Evolutionary conservation across 305 asterid genomes (phyloP), one percentile per base, ranked within the genome.

Genomic region (Euphrasia arctica): DNA sequence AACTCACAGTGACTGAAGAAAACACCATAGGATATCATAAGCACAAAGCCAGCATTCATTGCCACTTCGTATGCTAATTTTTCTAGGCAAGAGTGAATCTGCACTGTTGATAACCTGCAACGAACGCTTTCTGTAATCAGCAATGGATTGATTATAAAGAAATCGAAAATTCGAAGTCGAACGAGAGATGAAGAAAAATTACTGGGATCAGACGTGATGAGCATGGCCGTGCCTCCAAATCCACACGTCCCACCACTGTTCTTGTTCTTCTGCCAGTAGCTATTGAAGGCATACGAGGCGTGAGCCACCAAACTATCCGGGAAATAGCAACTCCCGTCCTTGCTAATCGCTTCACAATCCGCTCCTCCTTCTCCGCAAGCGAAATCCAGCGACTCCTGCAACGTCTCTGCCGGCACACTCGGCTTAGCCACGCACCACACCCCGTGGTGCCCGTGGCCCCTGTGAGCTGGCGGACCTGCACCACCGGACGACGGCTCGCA

Each of bases 391-490:
- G 95, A 97, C 70, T 76, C 85, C 66, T 92, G 97, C 81, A 92
- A 70, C 1, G 93, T 76, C 83, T 83, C 97, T 8, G 86, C 59
- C 22, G 98, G 98, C 57, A 92, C 98, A 57, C 82, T 89, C 5
- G 98, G 98, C 79, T 92, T 92, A 18, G 98, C 98, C 77, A 92
- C 97, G 62, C 98, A 89, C 98, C 98, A 92, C 47, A 85, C 54
- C 62, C 80, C 91, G 12, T 73, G 72, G 34, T 70, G 22, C 22
- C n/a, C n/a, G n/a, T n/a, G n/a, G n/a, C n/a, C n/a, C n/a, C 69
- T 77, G 3, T 42, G 73, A 43, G 48, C 75, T 2, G 82, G 79
- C 41, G 78, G 74, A 10, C 83, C 71, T 47, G 63, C 82, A 1
- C 75, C 79, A 10, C 39, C 71, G 2, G 83, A 63, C 32, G 92